A percentile compares a stretch with the other conserved stretches of the same genome.
These are phyloP conservation scores for Geotrichum bryndzae DNA, from an alignment of 1,139 yeast species.

Conservation along the genomic window DNA sequence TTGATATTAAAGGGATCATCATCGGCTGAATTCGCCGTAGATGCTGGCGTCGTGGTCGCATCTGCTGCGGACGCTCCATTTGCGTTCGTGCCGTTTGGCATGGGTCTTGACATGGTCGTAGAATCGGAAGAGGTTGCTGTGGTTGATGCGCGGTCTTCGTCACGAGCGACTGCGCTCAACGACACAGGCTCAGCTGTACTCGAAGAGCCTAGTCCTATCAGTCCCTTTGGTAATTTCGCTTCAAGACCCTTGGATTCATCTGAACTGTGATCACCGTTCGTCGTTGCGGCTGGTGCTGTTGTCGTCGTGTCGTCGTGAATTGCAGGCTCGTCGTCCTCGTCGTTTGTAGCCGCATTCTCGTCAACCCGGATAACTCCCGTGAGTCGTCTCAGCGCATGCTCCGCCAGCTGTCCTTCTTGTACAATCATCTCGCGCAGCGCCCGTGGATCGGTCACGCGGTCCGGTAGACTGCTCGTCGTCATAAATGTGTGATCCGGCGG, in stretches of 20 bases:
- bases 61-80: background rate
- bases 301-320: background rate
- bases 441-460: slow-evolving; percentile 65
- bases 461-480: slow-evolving; percentile 61
- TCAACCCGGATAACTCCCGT: slow-evolving; percentile 33
- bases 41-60: background rate
- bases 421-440: slow-evolving; percentile 64
- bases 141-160: slow-evolving; percentile 19
- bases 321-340: slow-evolving; percentile 22
- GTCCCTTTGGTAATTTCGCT: background rate
- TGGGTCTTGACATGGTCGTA: slow-evolving; percentile 7
- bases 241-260: background rate
- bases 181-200: background rate
- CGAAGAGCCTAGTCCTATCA: background rate
- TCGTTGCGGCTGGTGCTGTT: background rate
- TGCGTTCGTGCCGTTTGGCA: background rate
- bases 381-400: slow-evolving; percentile 58
- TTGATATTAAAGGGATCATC: slow-evolving; percentile 18
- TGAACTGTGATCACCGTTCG: background rate
- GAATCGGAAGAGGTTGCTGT: slow-evolving; percentile 14
- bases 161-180: background rate
- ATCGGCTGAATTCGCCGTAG: background rate
- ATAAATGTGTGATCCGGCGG: slow-evolving; percentile 93
- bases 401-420: slow-evolving; percentile 75
- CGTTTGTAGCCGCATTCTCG: slow-evolving; percentile 25